Conservation (phyloP, 768 basidiomycete species). For the Galerina sulciceps region DNA sequence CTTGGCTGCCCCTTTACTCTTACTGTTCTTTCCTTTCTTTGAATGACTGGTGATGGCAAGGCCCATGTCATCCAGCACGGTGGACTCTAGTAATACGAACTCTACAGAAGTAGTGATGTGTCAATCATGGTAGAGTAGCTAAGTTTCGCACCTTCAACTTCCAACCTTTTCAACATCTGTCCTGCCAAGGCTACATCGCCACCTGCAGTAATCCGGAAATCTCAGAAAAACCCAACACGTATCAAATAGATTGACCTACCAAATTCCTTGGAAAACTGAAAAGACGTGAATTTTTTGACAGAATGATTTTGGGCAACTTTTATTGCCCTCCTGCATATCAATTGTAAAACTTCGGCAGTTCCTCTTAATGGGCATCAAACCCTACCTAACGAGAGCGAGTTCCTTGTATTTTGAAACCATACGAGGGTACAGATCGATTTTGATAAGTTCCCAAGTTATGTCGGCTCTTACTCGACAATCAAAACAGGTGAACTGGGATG, state of each 20-base stretch:
- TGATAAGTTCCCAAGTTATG: slow-evolving; percentile 72
- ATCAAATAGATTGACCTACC: slow-evolving; percentile 54
- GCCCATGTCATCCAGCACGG: slow-evolving; percentile 53
- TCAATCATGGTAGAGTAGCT: background rate
- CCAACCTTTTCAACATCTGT: slow-evolving; percentile 70
- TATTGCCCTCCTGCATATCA: slow-evolving; percentile 60
- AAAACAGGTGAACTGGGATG: slow-evolving; percentile 68
- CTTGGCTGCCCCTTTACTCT: slow-evolving; percentile 42
- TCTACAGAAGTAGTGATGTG: slow-evolving; percentile 38
- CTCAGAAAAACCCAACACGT: background rate
- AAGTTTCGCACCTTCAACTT: slow-evolving; percentile 61
- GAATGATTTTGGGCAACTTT: slow-evolving; percentile 61
- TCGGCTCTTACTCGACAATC: slow-evolving; percentile 75
- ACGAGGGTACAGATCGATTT: slow-evolving; percentile 55
- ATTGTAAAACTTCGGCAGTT: background rate
- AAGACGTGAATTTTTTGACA: slow-evolving; percentile 38
- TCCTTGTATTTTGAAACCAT: slow-evolving; percentile 71
- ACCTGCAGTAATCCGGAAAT: slow-evolving; percentile 34
- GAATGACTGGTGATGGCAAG: slow-evolving; percentile 40
- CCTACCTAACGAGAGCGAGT: slow-evolving; percentile 72
- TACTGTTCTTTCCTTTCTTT: slow-evolving; percentile 40
- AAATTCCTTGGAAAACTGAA: slow-evolving; percentile 62
- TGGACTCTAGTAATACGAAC: slow-evolving; percentile 59
- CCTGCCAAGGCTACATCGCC: slow-evolving; percentile 57
- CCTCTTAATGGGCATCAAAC: background rate